Conservation (phyloP, 75 land plant species). For the Selaginella moellendorffii region DNA sequence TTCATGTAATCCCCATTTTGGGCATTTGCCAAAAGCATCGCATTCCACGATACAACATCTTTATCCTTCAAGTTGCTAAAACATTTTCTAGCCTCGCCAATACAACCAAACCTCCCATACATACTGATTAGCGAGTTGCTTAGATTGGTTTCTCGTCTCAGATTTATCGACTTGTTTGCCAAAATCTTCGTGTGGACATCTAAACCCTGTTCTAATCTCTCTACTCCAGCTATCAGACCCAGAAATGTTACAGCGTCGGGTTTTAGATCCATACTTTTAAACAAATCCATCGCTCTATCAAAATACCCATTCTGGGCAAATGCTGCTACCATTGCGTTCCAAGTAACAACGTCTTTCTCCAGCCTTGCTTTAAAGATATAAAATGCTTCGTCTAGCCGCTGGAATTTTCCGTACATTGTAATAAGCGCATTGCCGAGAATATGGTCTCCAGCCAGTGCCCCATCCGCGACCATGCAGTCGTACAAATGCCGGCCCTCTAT, state of each 20-base stretch:
- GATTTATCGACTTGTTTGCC: not conserved
- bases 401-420: not conserved
- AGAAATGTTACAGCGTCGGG: not conserved
- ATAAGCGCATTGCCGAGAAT: not conserved
- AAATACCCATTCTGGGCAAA: not conserved
- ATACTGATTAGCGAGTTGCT: constrained; percentile 42
- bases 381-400: not conserved
- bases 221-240: not conserved
- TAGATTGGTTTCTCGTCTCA: constrained; percentile 23
- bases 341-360: not conserved
- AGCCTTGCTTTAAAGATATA: not conserved
- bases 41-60: constrained; percentile 55
- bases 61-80: constrained; percentile 30
- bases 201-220: not conserved
- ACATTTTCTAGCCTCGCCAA: constrained; percentile 26
- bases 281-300: not conserved
- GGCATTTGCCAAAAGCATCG: constrained; percentile 44
- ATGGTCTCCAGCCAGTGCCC: not conserved
- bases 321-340: not conserved
- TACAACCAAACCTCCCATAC: constrained; percentile 40
- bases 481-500: not conserved
- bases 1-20: constrained; percentile 26
- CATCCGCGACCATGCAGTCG: not conserved
- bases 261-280: not conserved
- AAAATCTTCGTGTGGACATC: not conserved